Base-by-base conservation (phyloP, 2,329 filamentous ascomycete species). In the Camillea tinctor region DNA sequence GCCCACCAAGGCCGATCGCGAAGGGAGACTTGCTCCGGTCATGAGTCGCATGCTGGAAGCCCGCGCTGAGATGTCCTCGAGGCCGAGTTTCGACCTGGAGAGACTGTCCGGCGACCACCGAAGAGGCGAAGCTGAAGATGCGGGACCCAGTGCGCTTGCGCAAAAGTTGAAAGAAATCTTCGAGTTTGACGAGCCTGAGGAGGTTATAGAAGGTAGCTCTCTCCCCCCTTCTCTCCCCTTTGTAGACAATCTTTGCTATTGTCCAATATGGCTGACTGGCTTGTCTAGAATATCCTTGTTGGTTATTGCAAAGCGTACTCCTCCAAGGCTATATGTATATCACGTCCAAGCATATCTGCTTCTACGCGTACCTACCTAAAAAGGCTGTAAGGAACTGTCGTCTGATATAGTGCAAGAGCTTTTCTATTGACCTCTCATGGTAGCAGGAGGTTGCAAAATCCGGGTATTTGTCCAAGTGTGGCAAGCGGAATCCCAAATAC, bases 281-380 rank as follows among this genome's bases (percentile, higher is more conserved):
- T 66, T 5, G 3, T 53, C 40, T 74, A 86, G 94, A 98, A 79
- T 97, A 96, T 73, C 91, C 93, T 8, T 98, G 94, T 77, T 97
- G 92, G 88, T 79, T 98, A 48, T 79, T 98, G 36, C 93, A 97
- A 73, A 97, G 90, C 71, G 92, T 97, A 51, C 80, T 98, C 26
- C 83, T 98, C 8, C 93, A 97, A 72, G 95, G 95, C 5, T 97
- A 95, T 73, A 89, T 99, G 84, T 98, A 98, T 77, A 91, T 99
- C 71, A 98, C 95, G 0, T 83, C 90, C 62, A 90, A 89, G 68
- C 95, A 99, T 73, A 90, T 98, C 62, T 97, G 93, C 77, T 99
- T 98, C 74, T 98, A 97, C 73, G 93, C 95, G 48, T 97, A 97
- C 73, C 83, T 98, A n/a, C 93, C 93, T 6, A 96, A 93, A 80